Evolutionary conservation across 2,329 filamentous ascomycete species (phyloP).

Genomic region (Ilyonectria sp.): DNA sequence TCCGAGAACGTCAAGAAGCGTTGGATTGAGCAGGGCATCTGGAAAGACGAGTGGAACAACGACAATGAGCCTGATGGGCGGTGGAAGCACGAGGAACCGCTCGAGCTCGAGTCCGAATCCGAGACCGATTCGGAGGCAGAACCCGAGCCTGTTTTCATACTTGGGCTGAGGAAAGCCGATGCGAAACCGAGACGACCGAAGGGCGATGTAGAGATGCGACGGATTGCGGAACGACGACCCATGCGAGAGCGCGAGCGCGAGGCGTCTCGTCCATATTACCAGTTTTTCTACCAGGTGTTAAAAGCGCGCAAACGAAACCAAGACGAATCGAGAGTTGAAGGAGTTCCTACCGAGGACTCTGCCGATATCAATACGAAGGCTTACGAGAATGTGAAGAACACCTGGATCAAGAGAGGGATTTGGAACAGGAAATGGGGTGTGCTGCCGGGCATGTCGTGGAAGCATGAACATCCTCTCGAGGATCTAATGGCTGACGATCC

Average conservation of each 20-base stretch:
- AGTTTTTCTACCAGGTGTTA: constrained; percentile 12
- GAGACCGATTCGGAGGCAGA: background rate
- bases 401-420: too few species aligned
- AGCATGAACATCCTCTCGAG: too few species aligned
- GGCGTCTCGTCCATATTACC: constrained; percentile 10
- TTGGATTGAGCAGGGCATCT: constrained; percentile 7
- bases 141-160: too few species aligned
- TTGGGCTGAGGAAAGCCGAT: too few species aligned
- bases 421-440: too few species aligned
- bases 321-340: background rate
- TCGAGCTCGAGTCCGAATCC: constrained; percentile 4
- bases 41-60: constrained; percentile 5
- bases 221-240: constrained; percentile 3
- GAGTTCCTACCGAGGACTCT: too few species aligned
- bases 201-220: background rate
- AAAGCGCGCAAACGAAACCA: constrained; percentile 7
- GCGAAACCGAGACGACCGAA: background rate
- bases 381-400: too few species aligned
- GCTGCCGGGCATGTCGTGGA: too few species aligned
- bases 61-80: background rate
- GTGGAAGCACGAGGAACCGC: constrained; percentile 12
- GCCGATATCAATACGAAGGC: too few species aligned
- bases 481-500: too few species aligned
- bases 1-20: constrained; percentile 3
- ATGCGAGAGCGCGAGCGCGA: constrained; percentile 7